Evolutionary conservation across 345 rosid species (phyloP), one percentile per base, ranked within the genome.

Genomic region (Pugionium dolabratum): DNA sequence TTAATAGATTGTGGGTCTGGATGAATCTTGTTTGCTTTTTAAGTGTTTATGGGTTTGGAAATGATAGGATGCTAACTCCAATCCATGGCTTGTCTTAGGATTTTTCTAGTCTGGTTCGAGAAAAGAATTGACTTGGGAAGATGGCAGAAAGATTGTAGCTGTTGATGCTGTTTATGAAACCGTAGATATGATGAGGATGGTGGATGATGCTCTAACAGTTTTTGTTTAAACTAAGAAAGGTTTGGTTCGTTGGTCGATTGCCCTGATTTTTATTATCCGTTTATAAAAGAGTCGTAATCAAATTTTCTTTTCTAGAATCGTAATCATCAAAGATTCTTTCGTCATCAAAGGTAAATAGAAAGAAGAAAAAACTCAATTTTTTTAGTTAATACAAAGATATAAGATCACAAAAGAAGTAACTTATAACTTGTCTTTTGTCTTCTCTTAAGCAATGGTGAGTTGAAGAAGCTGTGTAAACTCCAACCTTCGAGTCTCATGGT

Each of bases 401-500:
- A 1, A 26, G 7, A n/a, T 52, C 1, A 34, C 47, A 11, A 52
- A 36, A 33, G 8, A 33, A 33, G 2, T 42, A 51, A 60, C 26
- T 36, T n/a, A n/a, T 3, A 34, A n/a, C 10, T 51, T 4, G 39
- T 18, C 1, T 10, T 27, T 36, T 10, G 39, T 28, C 41, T 49
- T 9, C 10, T 46, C 40, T 63, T 78, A 85, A 33, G 76, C 79
- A 55, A 89, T 76, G 25, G 77, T 69, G 50, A 92, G 79, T 46
- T 77, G 58, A 50, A 92, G 74, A 18, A 58, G 75, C 67, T 92
- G 91, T 74, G 76, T 80, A 29, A 92, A 89, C 58, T 92, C 91
- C 43, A 86, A 29, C 70, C 81, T 87, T 75, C 88, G 80, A 35
- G 98, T 92, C 54, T 89, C 98, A 50, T 58, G 79, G 44, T 89